phyloP scores from a whole-genome alignment of 192 early-diverging fungal genomes.

The Rhizoclosmatium globosum region DNA sequence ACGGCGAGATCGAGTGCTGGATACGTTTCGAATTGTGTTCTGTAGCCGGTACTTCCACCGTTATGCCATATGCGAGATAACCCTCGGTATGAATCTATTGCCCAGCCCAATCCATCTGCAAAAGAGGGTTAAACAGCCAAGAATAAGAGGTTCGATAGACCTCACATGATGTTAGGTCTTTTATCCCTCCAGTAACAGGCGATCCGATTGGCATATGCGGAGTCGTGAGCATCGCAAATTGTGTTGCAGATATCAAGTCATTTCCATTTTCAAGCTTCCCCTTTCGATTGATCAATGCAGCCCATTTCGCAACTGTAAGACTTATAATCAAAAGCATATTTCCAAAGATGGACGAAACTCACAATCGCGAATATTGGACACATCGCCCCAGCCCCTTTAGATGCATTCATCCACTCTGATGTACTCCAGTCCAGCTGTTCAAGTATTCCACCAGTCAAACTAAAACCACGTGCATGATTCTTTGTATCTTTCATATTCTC shows the following conservation, averaged over 20 bases:
- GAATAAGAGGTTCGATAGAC: background rate
- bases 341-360: background rate
- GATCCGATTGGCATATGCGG: slow-evolving; percentile 1
- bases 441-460: background rate
- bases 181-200: background rate
- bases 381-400: slow-evolving; percentile 8
- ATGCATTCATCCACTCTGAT: background rate
- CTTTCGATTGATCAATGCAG: slow-evolving; percentile 5
- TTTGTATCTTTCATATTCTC: background rate
- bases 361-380: slow-evolving; percentile 23
- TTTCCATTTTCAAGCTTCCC: slow-evolving; percentile 5
- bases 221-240: slow-evolving; percentile 3
- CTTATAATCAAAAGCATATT: background rate
- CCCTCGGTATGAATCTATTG: slow-evolving; percentile 18
- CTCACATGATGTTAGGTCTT: background rate
- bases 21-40: background rate
- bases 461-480: slow-evolving; percentile 7
- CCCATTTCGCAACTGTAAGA: slow-evolving; percentile 29
- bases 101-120: slow-evolving; percentile 27
- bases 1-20: slow-evolving; percentile 5
- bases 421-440: background rate
- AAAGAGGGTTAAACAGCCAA: background rate
- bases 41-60: background rate
- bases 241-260: slow-evolving; percentile 2
- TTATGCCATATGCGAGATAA: slow-evolving; percentile 4